Evolutionary conservation across 2,329 filamentous ascomycete species (phyloP), one percentile per base, ranked within the genome.

Genomic region (Dryadomyces sulphureus): DNA sequence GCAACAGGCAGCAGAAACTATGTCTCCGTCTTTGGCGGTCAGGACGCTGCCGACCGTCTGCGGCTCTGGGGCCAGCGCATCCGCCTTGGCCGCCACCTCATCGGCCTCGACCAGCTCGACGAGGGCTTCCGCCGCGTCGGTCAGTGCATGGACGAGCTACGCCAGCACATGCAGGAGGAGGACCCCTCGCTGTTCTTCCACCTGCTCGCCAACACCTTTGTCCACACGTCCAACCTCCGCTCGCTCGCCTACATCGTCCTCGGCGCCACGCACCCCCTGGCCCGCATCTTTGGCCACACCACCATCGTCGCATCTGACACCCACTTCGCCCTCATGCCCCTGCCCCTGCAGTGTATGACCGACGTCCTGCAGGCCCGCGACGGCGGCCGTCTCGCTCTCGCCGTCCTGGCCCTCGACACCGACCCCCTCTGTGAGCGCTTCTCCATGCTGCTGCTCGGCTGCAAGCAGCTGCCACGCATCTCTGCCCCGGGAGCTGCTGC

Each of bases 141-240:
- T 50, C 24, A 17, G 14, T 49, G 51, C 38, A 49, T 58, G 42
- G 55, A 58, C 45, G 45, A 53, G 39, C 48, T 58, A 19, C 48
- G 46, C 7, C 49, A 51, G 48, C 47, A 55, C 36, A 40, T 58
- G 25, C 44, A 42, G 12, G 54, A 56, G 20, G 49, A 57, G 38
- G 56, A 57, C 41, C 51, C 49, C 17, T 39, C 52, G 7, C 45
- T 57, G 22, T 50, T 58, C 38, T 55, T 51, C 35, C 49, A 54
- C 30, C 40, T 57, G 32, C 46, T 51, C 9, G 41, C 38, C 45
- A 49, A 47, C 45, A 50, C 48, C 16, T 41, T 48, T 36, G 48
- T 36, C 40, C 46, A 45, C 41, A 47, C 48, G 22, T 17, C 42
- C 19, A 38, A 39, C 16, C 41, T 48, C 21, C 45, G 39, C 22